Evolutionary conservation across 768 basidiomycete species (phyloP), one percentile per base, ranked within the genome.

Genomic region (Porphyrellus cyaneotinctus): DNA sequence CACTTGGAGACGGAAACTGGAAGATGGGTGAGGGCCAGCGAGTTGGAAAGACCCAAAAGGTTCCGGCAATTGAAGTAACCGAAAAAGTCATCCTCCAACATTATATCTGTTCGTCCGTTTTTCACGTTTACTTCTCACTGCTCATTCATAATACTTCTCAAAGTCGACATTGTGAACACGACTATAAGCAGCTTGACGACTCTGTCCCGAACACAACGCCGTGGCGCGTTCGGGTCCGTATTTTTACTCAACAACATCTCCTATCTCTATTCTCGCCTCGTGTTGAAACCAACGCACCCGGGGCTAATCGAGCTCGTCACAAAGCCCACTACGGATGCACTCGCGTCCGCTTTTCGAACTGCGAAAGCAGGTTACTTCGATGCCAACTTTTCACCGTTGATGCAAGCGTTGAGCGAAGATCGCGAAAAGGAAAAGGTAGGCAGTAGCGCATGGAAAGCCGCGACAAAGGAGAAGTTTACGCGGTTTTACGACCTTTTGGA

Each of bases 1-100:
- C 83, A 2, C 78, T 93, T 1, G 91, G 91, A 0, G 90, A 93
- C 54, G 91, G 91, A 11, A 92, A 92, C 58, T 92, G 91, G 91
- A 88, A 82, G 69, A 92, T 93, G 90, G 91, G 91, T 5, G 88
- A 89, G 54, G 89, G 88, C 6, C 76, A 88, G 20, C 76, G 78
- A 59, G 81, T 86, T 7, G 80, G 79, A 11, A 82, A 80, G 58
- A 65, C 63, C 2, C 56, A 68, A 8, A 79, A 80, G 49, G 23
- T 22, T 3, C 28, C 51, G 17, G 57, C 71, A 2, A 74, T 72
- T 5, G 84, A 82, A 28, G 75, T 74, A 11, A 84, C 83, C 50
- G 83, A 85, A 60, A 71, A 69, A 35, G 70, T 76, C 17, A 74
- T 92, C 12, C 70, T 91, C 22, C 86, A 91, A 61, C 88, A 91